These are phyloP conservation scores for Leccinum incarnatum DNA, from an alignment of 768 basidiomycete genomes.

Conservation along the genomic window DNA sequence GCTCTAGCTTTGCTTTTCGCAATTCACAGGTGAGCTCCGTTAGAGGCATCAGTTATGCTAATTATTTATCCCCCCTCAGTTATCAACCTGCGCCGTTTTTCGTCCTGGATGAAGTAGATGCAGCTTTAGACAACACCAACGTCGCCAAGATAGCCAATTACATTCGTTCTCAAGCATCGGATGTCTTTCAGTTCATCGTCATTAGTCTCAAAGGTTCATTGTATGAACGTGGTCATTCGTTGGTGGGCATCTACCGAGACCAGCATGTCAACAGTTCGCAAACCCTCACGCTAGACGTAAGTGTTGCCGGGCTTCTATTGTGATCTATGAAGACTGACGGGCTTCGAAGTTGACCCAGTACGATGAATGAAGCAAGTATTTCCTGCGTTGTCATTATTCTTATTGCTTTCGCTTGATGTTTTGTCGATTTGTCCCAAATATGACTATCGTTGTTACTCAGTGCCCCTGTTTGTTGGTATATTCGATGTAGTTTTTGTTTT, in stretches of 20 bases:
- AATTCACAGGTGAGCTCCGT: conserved; percentile 73
- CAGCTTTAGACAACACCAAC: conserved; percentile 98
- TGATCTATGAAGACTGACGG: conserved; percentile 6
- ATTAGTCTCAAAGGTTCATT: conserved; percentile 95
- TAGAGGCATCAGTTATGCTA: not conserved
- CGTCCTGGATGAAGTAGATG: conserved; percentile 98
- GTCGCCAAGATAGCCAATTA: conserved; percentile 95
- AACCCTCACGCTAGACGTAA: conserved; percentile 88
- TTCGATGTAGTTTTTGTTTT: conserved; percentile 1
- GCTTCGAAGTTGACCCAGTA: conserved; percentile 27
- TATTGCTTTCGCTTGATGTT: conserved; percentile 20
- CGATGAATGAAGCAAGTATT: conserved; percentile 21
- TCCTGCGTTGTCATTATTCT: conserved; percentile 17
- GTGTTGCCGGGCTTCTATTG: conserved; percentile 8
- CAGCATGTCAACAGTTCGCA: conserved; percentile 92
- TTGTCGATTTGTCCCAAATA: not conserved
- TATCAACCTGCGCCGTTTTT: conserved; percentile 98
- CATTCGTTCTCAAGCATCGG: conserved; percentile 80
- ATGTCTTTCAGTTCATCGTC: conserved; percentile 91
- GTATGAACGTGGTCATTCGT: conserved; percentile 84
- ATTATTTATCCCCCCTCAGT: conserved; percentile 38
- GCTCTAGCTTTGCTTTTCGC: conserved; percentile 96
- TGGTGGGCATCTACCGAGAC: conserved; percentile 93
- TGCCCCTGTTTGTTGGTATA: not conserved
- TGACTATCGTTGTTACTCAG: not conserved